Percentiles rank a stretch among this genome's conserved stretches.
Conservation (phyloP, 1,284 basidiomycete genomes). For the Porogramme epimiltina region DNA sequence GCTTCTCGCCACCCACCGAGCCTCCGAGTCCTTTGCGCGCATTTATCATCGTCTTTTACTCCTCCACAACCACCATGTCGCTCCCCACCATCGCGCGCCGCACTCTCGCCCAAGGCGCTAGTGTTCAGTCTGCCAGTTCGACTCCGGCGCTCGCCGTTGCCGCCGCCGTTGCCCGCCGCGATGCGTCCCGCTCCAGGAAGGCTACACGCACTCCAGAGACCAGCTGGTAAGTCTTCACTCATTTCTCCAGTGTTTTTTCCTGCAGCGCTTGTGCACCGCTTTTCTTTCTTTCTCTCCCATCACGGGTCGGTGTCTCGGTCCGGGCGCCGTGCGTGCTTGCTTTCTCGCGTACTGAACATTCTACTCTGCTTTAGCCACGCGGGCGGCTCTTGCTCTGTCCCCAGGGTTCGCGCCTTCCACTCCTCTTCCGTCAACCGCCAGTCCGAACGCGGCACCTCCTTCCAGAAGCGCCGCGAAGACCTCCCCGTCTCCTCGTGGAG, state of each 20-base stretch:
- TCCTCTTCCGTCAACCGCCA: constrained; percentile 20
- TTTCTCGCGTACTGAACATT: no score
- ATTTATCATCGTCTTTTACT: no score
- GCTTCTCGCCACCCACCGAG: background rate
- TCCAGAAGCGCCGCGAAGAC: constrained; percentile 19
- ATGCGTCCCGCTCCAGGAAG: background rate
- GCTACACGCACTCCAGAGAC: no score
- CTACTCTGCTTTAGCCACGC: constrained; percentile 3
- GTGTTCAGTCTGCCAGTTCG: background rate
- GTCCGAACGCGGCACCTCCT: constrained; percentile 7
- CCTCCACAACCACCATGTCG: constrained; percentile 1
- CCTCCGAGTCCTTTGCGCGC: no score
- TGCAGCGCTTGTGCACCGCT: background rate
- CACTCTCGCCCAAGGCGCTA: background rate
- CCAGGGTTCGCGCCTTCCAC: constrained; percentile 30
- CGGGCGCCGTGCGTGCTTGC: background rate
- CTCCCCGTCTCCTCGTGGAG: constrained; percentile 27
- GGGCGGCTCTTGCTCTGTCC: no score
- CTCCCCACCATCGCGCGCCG: background rate
- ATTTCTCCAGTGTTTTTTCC: background rate
- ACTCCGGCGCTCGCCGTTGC: background rate
- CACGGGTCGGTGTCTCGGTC: background rate
- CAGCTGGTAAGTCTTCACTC: no score
- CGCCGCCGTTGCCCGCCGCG: constrained; percentile 16
- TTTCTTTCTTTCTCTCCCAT: no score